phyloP scores from a whole-genome alignment of 1,284 basidiomycete genomes.

The Ganoderma lingzhi region DNA sequence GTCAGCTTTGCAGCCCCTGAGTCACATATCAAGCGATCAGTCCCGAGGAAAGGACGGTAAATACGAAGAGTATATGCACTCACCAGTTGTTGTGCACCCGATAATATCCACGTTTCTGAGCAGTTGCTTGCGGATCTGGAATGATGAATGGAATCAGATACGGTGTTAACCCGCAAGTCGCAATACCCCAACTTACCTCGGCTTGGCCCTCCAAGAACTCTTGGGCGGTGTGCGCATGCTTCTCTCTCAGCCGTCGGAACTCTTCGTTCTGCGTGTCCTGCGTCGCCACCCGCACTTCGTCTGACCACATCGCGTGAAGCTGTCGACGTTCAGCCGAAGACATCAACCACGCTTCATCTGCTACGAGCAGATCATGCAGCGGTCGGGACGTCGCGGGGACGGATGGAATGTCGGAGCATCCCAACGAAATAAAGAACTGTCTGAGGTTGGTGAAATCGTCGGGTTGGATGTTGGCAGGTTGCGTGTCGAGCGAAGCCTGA shows the following conservation, averaged over 20 bases:
- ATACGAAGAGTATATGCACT: constrained; percentile 2
- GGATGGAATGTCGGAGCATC: constrained; percentile 33
- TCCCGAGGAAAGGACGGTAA: not conserved
- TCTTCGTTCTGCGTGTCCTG: constrained; percentile 47
- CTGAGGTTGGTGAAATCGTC: constrained; percentile 39
- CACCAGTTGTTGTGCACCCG: constrained; percentile 76
- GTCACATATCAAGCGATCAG: not conserved
- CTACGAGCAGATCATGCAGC: constrained; percentile 27
- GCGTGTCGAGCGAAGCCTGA: not conserved
- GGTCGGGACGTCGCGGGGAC: constrained; percentile 26
- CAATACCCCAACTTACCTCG: constrained; percentile 38
- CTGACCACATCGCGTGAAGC: constrained; percentile 35
- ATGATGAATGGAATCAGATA: not conserved
- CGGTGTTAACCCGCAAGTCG: not conserved
- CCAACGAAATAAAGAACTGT: constrained; percentile 36
- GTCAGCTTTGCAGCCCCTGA: constrained; percentile 72
- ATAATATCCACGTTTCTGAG: constrained; percentile 65
- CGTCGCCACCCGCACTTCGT: constrained; percentile 35
- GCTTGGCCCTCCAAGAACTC: constrained; percentile 47
- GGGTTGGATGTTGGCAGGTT: constrained; percentile 19
- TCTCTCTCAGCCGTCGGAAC: constrained; percentile 45
- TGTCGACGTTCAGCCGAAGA: constrained; percentile 36
- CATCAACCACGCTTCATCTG: constrained; percentile 38
- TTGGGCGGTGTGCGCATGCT: constrained; percentile 40
- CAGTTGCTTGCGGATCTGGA: constrained; percentile 49